Conservation (phyloP, 306 rosid genomes). For the Luffa acutangula region DNA sequence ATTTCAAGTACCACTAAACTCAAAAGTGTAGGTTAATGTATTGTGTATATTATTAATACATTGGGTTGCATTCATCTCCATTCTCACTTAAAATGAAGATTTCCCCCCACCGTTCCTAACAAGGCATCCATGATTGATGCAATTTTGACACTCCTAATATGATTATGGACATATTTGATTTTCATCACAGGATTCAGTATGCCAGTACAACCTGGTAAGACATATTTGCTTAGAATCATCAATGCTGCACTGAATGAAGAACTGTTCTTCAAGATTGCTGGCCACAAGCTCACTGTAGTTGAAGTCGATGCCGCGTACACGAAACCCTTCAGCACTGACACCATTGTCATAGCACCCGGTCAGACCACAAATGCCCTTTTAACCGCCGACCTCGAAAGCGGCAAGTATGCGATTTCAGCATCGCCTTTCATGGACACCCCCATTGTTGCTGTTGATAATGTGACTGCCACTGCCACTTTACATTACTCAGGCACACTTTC, state of each 20-base stretch:
- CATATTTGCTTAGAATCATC: constrained; percentile 58
- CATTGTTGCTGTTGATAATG: constrained; percentile 36
- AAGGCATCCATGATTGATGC: background rate
- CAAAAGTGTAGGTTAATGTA: background rate
- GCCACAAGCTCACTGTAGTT: constrained; percentile 53
- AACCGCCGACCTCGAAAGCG: constrained; percentile 24
- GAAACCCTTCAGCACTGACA: constrained; percentile 56
- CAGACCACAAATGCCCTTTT: constrained; percentile 79
- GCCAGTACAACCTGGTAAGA: constrained; percentile 40
- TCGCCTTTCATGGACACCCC: constrained; percentile 77
- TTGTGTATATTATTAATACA: background rate
- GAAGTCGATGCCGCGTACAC: constrained; percentile 83
- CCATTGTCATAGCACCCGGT: constrained; percentile 73
- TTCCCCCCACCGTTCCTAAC: background rate
- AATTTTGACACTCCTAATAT: background rate
- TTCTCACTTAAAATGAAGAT: background rate
- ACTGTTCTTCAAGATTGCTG: constrained; percentile 71
- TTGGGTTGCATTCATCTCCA: background rate
- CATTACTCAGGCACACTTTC: constrained; percentile 33
- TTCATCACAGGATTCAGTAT: constrained; percentile 35
- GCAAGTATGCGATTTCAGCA: constrained; percentile 50
- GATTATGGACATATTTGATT: background rate
- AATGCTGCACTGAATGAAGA: constrained; percentile 89
- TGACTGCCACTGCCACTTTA: constrained; percentile 54
- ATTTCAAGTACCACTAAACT: background rate